These are phyloP conservation scores for Laguncularia racemosa DNA, from an alignment of 345 rosid species.

Conservation along the genomic window DNA sequence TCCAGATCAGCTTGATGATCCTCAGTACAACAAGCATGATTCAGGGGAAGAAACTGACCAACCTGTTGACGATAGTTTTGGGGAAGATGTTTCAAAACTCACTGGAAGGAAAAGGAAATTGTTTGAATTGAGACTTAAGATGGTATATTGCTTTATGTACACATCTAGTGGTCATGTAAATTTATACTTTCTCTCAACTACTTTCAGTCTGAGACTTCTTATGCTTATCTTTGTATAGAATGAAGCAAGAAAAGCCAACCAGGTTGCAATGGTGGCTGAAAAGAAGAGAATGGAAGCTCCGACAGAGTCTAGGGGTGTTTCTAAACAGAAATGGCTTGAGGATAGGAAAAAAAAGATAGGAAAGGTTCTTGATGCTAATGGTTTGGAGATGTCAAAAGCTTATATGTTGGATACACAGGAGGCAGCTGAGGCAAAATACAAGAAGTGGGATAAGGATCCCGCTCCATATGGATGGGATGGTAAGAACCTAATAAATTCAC, in stretches of 20 bases:
- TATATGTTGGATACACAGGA: slow-evolving; percentile 91
- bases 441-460: slow-evolving; percentile 95
- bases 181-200: background rate
- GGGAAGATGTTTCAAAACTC: slow-evolving; percentile 56
- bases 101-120: slow-evolving; percentile 77
- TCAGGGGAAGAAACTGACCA: slow-evolving; percentile 36
- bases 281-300: slow-evolving; percentile 92
- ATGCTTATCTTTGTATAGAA: slow-evolving; percentile 31
- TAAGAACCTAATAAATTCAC: slow-evolving; percentile 19
- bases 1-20: slow-evolving; percentile 23
- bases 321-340: slow-evolving; percentile 93
- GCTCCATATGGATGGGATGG: slow-evolving; percentile 99
- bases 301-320: slow-evolving; percentile 70
- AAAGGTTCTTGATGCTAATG: slow-evolving; percentile 83
- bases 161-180: background rate
- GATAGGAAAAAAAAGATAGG: slow-evolving; percentile 88
- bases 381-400: slow-evolving; percentile 75
- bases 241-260: slow-evolving; percentile 89
- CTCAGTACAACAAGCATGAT: slow-evolving; percentile 22
- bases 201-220: background rate
- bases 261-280: slow-evolving; percentile 77
- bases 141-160: slow-evolving; percentile 35
- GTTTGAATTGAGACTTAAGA: slow-evolving; percentile 76
- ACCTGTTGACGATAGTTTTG: slow-evolving; percentile 33
- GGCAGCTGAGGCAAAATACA: slow-evolving; percentile 80